Conservation (phyloP, 2,329 filamentous ascomycete species). For the Leptographium flavum region DNA sequence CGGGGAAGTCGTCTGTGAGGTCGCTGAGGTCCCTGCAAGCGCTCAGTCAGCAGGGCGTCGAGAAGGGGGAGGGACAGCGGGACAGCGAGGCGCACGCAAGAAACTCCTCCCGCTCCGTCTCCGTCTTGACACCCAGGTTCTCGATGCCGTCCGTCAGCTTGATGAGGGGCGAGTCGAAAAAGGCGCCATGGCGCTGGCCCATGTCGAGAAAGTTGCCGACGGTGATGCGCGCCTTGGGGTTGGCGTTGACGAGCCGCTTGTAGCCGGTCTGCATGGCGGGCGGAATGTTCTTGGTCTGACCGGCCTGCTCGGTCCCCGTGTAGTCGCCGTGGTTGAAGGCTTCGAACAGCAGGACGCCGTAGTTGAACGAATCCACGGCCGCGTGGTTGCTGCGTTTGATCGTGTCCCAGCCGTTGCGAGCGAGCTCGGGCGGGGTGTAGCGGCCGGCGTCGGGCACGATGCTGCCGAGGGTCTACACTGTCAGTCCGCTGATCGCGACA, state of each 20-base stretch:
- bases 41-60: background rate
- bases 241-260: conserved; percentile 74
- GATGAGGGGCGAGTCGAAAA: conserved; percentile 88
- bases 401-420: conserved; percentile 76
- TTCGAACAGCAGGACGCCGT: conserved; percentile 74
- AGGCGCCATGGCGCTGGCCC: conserved; percentile 65
- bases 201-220: conserved; percentile 81
- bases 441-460: conserved; percentile 71
- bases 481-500: background rate
- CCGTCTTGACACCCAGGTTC: conserved; percentile 75
- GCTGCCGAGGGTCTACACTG: conserved; percentile 61
- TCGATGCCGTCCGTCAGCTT: conserved; percentile 88
- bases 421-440: conserved; percentile 79
- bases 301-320: conserved; percentile 60
- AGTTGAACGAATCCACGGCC: conserved; percentile 77
- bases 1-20: conserved; percentile 84
- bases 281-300: conserved; percentile 75
- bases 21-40: conserved; percentile 64
- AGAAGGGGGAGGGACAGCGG: background rate
- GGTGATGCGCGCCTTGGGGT: conserved; percentile 77
- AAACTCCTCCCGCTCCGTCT: conserved; percentile 72
- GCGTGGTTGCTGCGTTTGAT: conserved; percentile 72
- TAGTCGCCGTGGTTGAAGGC: conserved; percentile 75
- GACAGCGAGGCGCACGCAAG: conserved; percentile 47
- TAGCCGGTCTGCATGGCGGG: conserved; percentile 83